Percentiles rank a stretch among this genome's conserved stretches.
These are phyloP conservation scores for Plasmopara muralis DNA, from an alignment of 352 stramenopile genomes.

Conservation along the genomic window DNA sequence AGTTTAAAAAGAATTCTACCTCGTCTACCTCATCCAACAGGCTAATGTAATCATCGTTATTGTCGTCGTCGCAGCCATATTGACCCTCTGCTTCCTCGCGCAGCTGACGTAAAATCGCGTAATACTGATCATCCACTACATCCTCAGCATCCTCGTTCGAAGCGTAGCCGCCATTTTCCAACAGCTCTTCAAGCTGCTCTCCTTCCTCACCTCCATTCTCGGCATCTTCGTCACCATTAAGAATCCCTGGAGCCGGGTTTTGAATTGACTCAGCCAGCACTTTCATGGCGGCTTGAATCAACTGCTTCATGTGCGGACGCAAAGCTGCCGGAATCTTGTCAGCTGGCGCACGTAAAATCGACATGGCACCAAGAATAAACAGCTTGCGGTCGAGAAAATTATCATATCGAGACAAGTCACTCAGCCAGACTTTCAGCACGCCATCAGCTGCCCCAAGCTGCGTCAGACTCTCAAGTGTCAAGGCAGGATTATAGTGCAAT, in stretches of 20 bases:
- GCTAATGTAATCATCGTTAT: constrained; percentile 91
- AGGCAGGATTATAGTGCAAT: constrained; percentile 91
- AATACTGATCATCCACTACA: constrained; percentile 91
- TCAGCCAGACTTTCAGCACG: constrained; percentile 90
- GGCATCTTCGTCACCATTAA: constrained; percentile 57
- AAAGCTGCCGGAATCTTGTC: constrained; percentile 76
- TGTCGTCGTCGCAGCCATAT: constrained; percentile 74
- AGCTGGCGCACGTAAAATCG: constrained; percentile 84
- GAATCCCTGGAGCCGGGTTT: constrained; percentile 46
- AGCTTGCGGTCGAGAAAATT: constrained; percentile 88
- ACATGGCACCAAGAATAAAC: constrained; percentile 89
- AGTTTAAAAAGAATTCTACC: constrained; percentile 87
- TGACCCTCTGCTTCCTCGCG: constrained; percentile 81
- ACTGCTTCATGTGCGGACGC: constrained; percentile 81
- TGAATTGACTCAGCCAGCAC: constrained; percentile 74
- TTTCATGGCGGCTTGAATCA: constrained; percentile 84
- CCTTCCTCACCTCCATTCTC: constrained; percentile 42
- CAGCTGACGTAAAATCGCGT: constrained; percentile 89
- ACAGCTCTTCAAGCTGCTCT: constrained; percentile 75
- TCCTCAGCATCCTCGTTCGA: constrained; percentile 88
- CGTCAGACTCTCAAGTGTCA: constrained; percentile 87
- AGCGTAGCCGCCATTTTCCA: constrained; percentile 90
- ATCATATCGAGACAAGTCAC: constrained; percentile 77
- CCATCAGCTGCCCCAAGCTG: constrained; percentile 81
- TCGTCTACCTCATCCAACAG: constrained; percentile 92